Percentiles rank a stretch among this genome's conserved stretches.
Conservation (phyloP, 805 yeast species). For the Dipodascus geniculatus region DNA sequence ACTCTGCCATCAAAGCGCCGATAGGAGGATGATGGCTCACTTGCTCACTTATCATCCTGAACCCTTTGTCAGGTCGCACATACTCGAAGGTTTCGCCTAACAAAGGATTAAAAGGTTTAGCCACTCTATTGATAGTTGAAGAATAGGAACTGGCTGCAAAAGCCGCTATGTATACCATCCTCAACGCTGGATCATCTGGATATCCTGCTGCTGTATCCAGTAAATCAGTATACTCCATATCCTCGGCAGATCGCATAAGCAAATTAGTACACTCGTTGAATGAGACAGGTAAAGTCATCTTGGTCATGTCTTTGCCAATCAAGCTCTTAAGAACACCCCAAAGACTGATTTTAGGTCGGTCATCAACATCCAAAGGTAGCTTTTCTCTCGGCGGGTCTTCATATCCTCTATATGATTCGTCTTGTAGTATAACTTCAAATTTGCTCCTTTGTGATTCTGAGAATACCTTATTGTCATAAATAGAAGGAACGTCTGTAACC, state of each 20-base stretch:
- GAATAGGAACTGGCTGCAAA: conserved; percentile 94
- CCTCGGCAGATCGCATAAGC: conserved; percentile 90
- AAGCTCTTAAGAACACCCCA: conserved; percentile 93
- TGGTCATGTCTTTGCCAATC: conserved; percentile 96
- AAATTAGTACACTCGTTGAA: conserved; percentile 94
- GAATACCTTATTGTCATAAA: no score
- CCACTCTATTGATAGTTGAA: conserved; percentile 84
- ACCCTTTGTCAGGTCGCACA: conserved; percentile 76
- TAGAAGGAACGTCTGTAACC: no score
- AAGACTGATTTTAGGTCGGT: conserved; percentile 81
- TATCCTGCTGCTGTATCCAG: conserved; percentile 65
- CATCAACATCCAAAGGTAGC: conserved; percentile 62
- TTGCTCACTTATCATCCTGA: conserved; percentile 79
- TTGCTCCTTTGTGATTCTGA: conserved; percentile 32
- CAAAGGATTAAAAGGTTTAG: conserved; percentile 94
- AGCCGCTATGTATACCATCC: conserved; percentile 82
- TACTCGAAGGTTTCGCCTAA: conserved; percentile 94
- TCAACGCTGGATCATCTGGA: conserved; percentile 62
- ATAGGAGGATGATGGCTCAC: conserved; percentile 97
- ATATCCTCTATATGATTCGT: conserved; percentile 62
- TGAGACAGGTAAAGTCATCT: conserved; percentile 89
- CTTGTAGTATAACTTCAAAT: conserved; percentile 28
- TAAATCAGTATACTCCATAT: conserved; percentile 74
- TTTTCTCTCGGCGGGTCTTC: conserved; percentile 69
- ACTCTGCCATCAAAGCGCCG: conserved; percentile 80